Conservation (phyloP, 2,329 filamentous ascomycete species). For the Tolypocladium tropicale region DNA sequence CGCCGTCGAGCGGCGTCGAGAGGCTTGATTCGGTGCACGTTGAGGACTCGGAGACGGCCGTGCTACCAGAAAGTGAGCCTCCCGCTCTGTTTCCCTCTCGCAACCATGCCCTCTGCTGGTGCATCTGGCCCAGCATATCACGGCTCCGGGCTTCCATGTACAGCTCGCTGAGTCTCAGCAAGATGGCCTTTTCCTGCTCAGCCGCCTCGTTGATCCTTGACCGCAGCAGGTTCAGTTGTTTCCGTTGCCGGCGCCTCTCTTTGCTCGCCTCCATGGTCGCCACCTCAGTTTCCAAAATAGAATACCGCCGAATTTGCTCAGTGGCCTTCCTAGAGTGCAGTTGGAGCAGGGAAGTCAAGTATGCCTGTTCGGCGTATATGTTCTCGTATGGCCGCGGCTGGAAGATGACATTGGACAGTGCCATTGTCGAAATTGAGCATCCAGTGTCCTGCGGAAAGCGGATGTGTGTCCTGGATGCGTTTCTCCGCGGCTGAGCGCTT, state of each 20-base stretch:
- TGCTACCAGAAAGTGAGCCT: neutral
- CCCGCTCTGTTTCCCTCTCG: neutral
- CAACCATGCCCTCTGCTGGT: constrained; percentile 9
- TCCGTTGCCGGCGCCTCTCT: constrained; percentile 23
- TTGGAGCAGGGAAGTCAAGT: constrained; percentile 32
- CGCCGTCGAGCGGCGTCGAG: constrained; percentile 15
- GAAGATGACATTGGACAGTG: constrained; percentile 13
- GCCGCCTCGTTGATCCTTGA: constrained; percentile 32
- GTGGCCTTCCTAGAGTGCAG: constrained; percentile 25
- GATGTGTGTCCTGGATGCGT: neutral
- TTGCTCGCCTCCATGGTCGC: constrained; percentile 12
- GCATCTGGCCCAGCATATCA: constrained; percentile 25
- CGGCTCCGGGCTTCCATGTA: constrained; percentile 36
- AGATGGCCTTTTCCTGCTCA: constrained; percentile 34
- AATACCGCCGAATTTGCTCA: constrained; percentile 28
- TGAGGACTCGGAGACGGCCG: neutral
- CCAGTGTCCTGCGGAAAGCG: neutral
- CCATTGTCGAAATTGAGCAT: neutral
- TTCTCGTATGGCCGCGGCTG: constrained; percentile 29
- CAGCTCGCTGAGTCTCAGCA: constrained; percentile 37
- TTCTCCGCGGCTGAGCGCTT: neutral
- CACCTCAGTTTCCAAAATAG: constrained; percentile 22
- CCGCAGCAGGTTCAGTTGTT: constrained; percentile 29
- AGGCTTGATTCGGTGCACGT: neutral
- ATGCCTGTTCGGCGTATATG: constrained; percentile 34